These are phyloP conservation scores for Sarocladium kiliense DNA, from an alignment of 2,329 filamentous ascomycete species.

Conservation along the genomic window DNA sequence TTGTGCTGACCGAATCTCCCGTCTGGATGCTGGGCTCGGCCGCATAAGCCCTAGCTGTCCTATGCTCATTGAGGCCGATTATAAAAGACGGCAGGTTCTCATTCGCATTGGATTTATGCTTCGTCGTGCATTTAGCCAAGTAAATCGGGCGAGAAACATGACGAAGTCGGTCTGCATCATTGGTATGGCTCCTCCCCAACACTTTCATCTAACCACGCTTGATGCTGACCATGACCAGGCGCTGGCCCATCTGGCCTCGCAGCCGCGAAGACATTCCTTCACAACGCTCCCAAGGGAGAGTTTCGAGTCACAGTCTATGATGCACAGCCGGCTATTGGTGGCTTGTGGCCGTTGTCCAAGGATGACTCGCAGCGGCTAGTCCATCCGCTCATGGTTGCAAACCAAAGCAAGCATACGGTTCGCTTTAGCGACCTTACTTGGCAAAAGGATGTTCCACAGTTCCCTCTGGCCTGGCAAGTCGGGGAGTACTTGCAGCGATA, in stretches of 20 bases:
- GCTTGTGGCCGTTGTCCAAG: conserved; percentile 64
- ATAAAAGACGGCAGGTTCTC: background rate
- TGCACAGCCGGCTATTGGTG: conserved; percentile 58
- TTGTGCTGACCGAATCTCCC: no score
- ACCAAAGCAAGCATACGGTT: conserved; percentile 74
- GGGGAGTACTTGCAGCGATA: conserved; percentile 68
- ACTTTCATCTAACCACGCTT: background rate
- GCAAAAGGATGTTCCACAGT: conserved; percentile 54
- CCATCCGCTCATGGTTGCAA: conserved; percentile 65
- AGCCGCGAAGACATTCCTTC: conserved; percentile 67
- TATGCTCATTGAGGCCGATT: background rate
- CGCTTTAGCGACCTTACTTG: conserved; percentile 69
- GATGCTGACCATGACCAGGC: conserved; percentile 35
- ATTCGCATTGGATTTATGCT: background rate
- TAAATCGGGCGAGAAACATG: conserved; percentile 19
- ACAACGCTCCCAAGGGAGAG: conserved; percentile 45
- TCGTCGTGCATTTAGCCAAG: conserved; percentile 34
- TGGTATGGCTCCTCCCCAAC: conserved; percentile 21
- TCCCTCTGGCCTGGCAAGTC: conserved; percentile 74
- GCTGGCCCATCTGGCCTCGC: conserved; percentile 65
- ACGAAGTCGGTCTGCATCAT: conserved; percentile 36
- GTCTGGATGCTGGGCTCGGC: no score
- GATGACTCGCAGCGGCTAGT: conserved; percentile 46
- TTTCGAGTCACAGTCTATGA: conserved; percentile 74
- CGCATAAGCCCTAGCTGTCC: no score